Conservation (phyloP, 139 green algal species). For the Asterochloris sp. region DNA sequence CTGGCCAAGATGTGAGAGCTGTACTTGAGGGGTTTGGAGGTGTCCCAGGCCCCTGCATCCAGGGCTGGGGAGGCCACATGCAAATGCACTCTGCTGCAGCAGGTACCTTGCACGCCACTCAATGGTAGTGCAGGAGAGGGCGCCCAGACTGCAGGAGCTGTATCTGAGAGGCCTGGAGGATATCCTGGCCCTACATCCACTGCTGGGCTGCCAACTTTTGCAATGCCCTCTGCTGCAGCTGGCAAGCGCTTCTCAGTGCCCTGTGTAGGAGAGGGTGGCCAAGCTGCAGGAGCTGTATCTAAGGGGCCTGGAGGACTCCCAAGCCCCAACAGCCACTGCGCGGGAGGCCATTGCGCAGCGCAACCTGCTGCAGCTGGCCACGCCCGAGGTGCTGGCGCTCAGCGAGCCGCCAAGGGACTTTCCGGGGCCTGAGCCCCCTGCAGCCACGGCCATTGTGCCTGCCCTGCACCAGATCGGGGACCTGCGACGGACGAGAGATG, state of each 20-base stretch:
- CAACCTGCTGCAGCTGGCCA: conserved; percentile 9
- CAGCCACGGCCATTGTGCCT: not conserved
- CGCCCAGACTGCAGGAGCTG: conserved; percentile 5
- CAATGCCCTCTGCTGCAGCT: not conserved
- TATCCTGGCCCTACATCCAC: not conserved
- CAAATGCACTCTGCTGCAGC: not conserved
- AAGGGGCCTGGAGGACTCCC: conserved; percentile 3
- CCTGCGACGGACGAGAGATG: not conserved
- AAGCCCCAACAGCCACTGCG: not conserved
- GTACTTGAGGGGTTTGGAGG: not conserved
- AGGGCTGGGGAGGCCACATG: too few species aligned
- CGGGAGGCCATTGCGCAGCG: conserved; percentile 13
- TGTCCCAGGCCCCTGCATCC: too few species aligned
- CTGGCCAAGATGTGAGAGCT: not conserved
- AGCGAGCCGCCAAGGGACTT: conserved; percentile 2
- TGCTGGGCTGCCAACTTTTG: too few species aligned
- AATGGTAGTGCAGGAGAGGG: not conserved
- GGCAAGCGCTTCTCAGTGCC: not conserved
- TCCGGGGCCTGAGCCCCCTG: not conserved
- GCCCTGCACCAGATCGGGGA: conserved; percentile 9
- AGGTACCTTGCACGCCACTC: too few species aligned
- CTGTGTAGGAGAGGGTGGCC: not conserved
- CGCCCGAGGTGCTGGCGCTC: conserved; percentile 12
- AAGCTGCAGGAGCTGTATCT: conserved; percentile 23
- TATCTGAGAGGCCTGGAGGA: not conserved